phyloP scores from a whole-genome alignment of 2,329 filamentous ascomycete species.

The Escovopsis sp. region DNA sequence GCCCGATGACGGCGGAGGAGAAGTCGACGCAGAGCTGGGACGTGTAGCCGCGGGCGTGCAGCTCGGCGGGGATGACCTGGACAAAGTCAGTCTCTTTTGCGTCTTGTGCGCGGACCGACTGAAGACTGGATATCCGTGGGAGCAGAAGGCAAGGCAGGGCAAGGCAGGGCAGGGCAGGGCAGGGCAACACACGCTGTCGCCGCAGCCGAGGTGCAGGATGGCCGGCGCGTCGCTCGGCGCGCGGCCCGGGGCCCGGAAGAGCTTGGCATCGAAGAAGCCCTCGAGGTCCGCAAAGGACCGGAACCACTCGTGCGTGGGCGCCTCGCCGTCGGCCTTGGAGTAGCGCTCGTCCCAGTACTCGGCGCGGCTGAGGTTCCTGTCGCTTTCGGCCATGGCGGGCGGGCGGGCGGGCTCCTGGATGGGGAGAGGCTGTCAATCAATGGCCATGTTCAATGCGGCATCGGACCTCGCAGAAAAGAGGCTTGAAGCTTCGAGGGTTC shows the following conservation, averaged over 20 bases:
- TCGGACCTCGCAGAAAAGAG: too few species aligned
- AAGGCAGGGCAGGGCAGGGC: too few species aligned
- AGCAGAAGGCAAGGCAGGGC: too few species aligned
- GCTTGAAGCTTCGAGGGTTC: too few species aligned
- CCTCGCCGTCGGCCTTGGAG: constrained; percentile 18
- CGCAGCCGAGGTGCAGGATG: constrained; percentile 42
- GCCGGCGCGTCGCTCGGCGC: constrained; percentile 17
- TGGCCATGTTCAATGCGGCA: too few species aligned
- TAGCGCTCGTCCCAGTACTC: constrained; percentile 39
- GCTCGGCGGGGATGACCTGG: constrained; percentile 36
- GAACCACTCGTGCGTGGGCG: constrained; percentile 40
- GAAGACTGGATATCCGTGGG: too few species aligned
- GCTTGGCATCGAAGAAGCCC: constrained; percentile 28
- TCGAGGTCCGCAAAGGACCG: constrained; percentile 31
- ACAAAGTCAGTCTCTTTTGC: too few species aligned
- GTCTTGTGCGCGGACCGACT: too few species aligned
- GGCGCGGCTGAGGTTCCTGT: constrained; percentile 8
- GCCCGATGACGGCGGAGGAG: constrained; percentile 34
- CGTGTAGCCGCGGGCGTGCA: constrained; percentile 31
- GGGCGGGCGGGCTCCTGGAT: too few species aligned
- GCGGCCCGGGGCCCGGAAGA: constrained; percentile 20
- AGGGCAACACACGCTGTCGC: constrained; percentile 33
- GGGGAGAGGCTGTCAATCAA: too few species aligned
- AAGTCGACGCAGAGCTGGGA: constrained; percentile 44
- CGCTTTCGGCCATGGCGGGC: not conserved